Base-by-base conservation (phyloP, 2,329 filamentous ascomycete genomes). In the Mariannaea elegans region DNA sequence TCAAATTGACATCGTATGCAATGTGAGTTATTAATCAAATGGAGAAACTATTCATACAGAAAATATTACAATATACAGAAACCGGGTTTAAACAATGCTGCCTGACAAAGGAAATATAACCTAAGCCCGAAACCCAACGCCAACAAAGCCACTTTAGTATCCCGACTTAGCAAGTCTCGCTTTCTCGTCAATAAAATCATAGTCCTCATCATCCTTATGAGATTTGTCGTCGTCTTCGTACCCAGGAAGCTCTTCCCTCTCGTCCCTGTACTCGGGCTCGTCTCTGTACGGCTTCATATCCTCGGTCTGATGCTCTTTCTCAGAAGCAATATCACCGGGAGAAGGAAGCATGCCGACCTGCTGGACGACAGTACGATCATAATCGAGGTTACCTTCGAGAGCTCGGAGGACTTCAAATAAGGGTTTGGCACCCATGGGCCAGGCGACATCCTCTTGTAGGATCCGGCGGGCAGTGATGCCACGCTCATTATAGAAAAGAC, bases 401-500 rank as follows among this genome's bases (percentile, higher is more conserved):
- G 71, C 75, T 61, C 73, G 73, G 6, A 81, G 68, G 0, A 79
- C 74, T 59, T 79, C 78, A 13, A 75, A 72, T 2, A 81, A 68
- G 38, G 76, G 74, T 53, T 73, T 73, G 8, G 71, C 77, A 4
- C 72, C 73, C 39, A 74, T 68, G 1, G 79, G 78, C 77, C 78
- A 81, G 45, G 77, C 73, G 3, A 77, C 73, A 8, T 79, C 72
- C 4, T 71, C 74, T 27, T 63, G 62, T 2, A 81, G 59, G 41
- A 81, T 80, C 55, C 65, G 72, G 51, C 71, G 65, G 6, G 76
- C 74, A 0, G 73, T 68, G 44, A 80, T 78, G n/a, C 71, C 70
- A 12, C 71, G 70, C 62, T 92, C 83, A 14, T 87, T 86, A 72
- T 94, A 95, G 67, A 94, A 94, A 9, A 85, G 82, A 61, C 90